Percentiles rank a stretch among this genome's conserved stretches.
Conservation (phyloP, 2,329 filamentous ascomycete species). For the Ascochyta clinopodiicola region DNA sequence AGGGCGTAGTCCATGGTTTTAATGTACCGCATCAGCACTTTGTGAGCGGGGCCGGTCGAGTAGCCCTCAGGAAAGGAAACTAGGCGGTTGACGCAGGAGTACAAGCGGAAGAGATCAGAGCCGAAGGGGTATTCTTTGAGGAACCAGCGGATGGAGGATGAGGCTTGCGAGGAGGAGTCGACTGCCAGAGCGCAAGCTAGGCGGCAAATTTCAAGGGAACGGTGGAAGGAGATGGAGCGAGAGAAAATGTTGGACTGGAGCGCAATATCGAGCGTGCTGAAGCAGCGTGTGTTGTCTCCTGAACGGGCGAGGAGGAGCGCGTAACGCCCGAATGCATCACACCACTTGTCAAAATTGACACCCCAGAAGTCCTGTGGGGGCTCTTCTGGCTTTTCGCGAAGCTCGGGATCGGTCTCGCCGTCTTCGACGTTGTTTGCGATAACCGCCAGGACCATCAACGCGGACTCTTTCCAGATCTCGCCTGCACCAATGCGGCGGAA, state of each 20-base stretch:
- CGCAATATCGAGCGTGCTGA: conserved; percentile 79
- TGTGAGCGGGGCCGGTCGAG: conserved; percentile 81
- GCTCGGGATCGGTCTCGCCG: conserved; percentile 35
- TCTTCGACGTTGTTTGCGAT: conserved; percentile 45
- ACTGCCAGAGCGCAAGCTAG: conserved; percentile 83
- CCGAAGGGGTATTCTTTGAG: conserved; percentile 82
- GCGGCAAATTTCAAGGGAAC: conserved; percentile 78
- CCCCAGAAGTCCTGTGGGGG: conserved; percentile 70
- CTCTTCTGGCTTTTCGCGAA: conserved; percentile 35
- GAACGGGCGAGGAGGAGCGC: conserved; percentile 75
- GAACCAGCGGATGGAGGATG: conserved; percentile 78
- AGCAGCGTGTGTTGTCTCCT: conserved; percentile 74
- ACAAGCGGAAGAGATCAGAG: conserved; percentile 84
- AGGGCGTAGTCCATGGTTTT: conserved; percentile 81
- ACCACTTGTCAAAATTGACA: conserved; percentile 83
- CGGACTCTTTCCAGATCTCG: conserved; percentile 45
- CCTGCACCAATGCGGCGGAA: conserved; percentile 41
- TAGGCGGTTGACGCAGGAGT: conserved; percentile 77
- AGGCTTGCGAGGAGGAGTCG: conserved; percentile 77
- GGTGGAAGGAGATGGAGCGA: conserved; percentile 69
- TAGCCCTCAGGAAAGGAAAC: conserved; percentile 78
- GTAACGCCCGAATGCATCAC: conserved; percentile 89
- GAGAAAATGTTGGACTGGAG: conserved; percentile 83
- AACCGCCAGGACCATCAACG: conserved; percentile 44
- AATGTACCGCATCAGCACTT: conserved; percentile 89